Base-by-base conservation (phyloP, 495 filamentous ascomycete species). In the Corynascus novoguineensis region DNA sequence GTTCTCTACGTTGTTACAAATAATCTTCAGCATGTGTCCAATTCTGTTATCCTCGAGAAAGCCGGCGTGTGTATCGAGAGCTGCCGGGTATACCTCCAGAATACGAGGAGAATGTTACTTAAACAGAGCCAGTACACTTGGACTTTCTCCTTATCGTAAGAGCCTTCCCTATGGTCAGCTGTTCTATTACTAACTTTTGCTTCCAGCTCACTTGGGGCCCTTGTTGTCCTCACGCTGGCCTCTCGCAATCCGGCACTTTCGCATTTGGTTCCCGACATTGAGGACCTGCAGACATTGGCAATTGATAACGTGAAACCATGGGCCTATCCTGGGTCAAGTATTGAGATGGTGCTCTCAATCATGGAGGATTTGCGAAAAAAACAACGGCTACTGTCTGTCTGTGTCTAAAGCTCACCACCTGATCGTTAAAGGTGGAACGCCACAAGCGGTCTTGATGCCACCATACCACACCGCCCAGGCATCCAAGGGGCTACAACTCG, bases 81-180 rank as follows among this genome's bases (percentile, higher is more conserved):
- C 31, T 50, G 48, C 31, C 32, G 48, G 48, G 21, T 17, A 2
- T 50, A 50, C 9, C 31, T 50, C 19, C 48, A 37, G n/a, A 50
- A 50, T 22, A 50, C 48, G 4, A 35, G 10, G 1, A 32, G 24
- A 21, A 50, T 50, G 7, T 32, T 50, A 2, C 15, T 17, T 3
- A 50, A 50, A 32, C 48, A 50, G 48, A 50, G 48, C 48, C 48
- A 50, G 31, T 50, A 50, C 31, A 50, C 48, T 11, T 50, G 48
- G 48, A 50, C 48, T 1, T 50, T 50, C 25, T 50, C 48, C 29
- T n/a, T 50, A 1, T 50, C 48, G 48, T 35, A 50, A 35, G 48
- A 7, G 11, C 11, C 5, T 15, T 50, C 3, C 10, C n/a, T 3
- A 15, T 15, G 0, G n/a, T 25, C 29, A 24, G 4, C 6, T 12